Conservation (phyloP, 2,329 filamentous ascomycete genomes). For the Fusarium agapanthi region DNA sequence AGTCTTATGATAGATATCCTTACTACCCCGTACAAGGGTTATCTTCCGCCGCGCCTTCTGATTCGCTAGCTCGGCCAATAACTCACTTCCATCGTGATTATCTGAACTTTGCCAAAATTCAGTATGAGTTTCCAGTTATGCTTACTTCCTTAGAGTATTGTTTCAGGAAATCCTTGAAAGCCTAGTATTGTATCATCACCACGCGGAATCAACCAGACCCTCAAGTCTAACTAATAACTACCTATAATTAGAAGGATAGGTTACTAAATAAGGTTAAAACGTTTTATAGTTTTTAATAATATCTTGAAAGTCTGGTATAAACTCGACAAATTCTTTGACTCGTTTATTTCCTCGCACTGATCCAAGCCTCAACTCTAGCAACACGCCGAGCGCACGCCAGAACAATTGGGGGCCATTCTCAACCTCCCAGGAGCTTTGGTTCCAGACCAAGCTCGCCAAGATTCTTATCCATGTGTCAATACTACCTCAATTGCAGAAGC, state of each 20-base stretch:
- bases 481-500: not conserved
- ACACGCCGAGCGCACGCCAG: not conserved
- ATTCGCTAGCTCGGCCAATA: not conserved
- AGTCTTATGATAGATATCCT: not conserved
- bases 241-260: too few relatives aligned
- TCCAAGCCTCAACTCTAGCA: not conserved
- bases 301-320: too few relatives aligned
- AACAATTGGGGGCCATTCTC: not conserved
- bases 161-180: not conserved
- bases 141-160: not conserved
- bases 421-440: not conserved
- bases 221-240: not conserved
- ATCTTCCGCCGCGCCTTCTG: not conserved
- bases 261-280: fast-evolving
- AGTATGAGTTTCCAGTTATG: not conserved
- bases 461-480: not conserved
- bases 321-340: not conserved
- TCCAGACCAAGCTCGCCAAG: not conserved
- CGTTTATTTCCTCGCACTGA: not conserved
- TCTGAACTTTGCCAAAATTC: not conserved
- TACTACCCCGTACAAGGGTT: not conserved
- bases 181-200: not conserved
- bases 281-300: not conserved
- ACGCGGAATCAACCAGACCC: too few relatives aligned
- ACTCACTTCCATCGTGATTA: not conserved